Base-by-base conservation (phyloP, 2,329 filamentous ascomycete species). In the Penicillium sp. region DNA sequence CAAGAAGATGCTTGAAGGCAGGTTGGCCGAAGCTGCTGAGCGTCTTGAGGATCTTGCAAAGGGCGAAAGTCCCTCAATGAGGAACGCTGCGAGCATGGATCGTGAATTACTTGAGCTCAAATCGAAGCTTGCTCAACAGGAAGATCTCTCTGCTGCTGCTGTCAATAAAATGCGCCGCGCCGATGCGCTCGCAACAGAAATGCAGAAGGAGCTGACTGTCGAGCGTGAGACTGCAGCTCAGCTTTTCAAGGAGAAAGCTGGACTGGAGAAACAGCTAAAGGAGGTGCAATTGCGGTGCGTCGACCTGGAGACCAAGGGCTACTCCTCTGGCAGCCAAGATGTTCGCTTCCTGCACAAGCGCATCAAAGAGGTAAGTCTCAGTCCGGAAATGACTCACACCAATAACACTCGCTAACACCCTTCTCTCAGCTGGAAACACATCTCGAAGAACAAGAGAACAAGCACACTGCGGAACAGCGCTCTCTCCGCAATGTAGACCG, bases 111-210 rank as follows among this genome's bases (percentile, higher is more conserved):
- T 98, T 5, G 88, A 95, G 51, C 80, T 98, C 55, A 95, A 93
- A 73, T 86, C 89, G 8, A 84, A 79, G 55, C 79, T 97, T 32
- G 91, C 91, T 4, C 90, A 95, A 62, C 89, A 96, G 63, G 88
- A 97, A 70, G 91, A 98, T 65, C 84, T 97, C 49, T 88, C 90
- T 9, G 82, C 86, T 1, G 91, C 93, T 3, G 91, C 91, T 0
- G 85, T 97, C 36, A 91, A 93, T 62, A 97, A 97, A 76, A 98
- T 98, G 93, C 83, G 91, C 47, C 84, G 91, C 25, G 88, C 93
- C 2, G 91, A 98, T 64, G 87, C 89, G 4, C 74, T 97, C 29
- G 85, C 84, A 1, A 82, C 85, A 7, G 93, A 98, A 69, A 84
- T 95, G 54, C 91, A 97, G 64, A 95, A 93, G 67, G 93, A 98